Evolutionary conservation across 164 flowering plant species (phyloP).

Genomic region (Magnolia kwangsiensis): DNA sequence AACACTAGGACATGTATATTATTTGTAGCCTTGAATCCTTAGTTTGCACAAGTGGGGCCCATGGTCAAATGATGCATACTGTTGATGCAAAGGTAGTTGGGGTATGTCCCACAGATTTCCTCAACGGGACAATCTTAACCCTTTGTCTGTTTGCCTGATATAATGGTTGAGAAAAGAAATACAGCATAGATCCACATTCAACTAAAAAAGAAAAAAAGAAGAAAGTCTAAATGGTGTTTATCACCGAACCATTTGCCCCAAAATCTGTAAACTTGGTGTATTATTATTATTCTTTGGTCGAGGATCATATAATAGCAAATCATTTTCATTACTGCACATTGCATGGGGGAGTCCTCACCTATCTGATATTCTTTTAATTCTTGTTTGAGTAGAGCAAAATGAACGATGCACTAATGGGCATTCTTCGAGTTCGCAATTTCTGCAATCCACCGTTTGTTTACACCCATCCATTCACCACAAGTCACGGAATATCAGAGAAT

Average conservation of each 20-base stretch:
- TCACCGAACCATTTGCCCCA: not conserved
- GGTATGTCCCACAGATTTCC: not conserved
- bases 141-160: not conserved
- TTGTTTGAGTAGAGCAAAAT: slow-evolving; percentile 18
- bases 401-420: slow-evolving; percentile 33
- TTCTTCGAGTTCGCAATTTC: slow-evolving; percentile 29
- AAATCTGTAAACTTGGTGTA: not conserved
- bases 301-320: too few relatives aligned
- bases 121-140: not conserved
- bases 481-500: too few relatives aligned
- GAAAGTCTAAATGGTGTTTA: not conserved
- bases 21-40: too few relatives aligned
- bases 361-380: not conserved
- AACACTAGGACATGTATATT: too few relatives aligned
- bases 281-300: too few relatives aligned
- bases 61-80: not conserved
- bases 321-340: not conserved
- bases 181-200: too few relatives aligned
- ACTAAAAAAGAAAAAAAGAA: not conserved
- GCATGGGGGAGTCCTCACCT: not conserved
- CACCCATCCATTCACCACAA: slow-evolving; percentile 19
- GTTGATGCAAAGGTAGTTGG: not conserved
- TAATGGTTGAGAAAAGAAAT: too few relatives aligned
- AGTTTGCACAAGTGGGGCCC: not conserved
- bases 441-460: slow-evolving; percentile 27